Percentiles rank a stretch among this genome's conserved stretches.
Conservation (phyloP, 148 eudicot genomes). For the Camellia japonica region DNA sequence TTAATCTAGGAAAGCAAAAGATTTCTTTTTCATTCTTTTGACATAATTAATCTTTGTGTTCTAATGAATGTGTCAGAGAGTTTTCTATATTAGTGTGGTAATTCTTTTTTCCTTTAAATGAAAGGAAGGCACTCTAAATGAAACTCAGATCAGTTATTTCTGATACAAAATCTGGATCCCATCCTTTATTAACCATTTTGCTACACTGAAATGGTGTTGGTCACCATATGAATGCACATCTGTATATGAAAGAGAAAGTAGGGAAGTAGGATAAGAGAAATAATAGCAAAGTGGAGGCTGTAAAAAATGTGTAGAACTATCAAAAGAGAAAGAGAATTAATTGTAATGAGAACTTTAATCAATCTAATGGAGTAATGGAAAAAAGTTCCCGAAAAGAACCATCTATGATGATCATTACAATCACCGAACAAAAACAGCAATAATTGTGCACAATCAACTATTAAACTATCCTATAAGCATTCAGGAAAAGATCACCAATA, state of each 20-base stretch:
- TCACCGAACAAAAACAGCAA: background rate
- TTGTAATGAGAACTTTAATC: too few species aligned
- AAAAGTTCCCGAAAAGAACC: background rate
- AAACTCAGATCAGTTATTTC: background rate
- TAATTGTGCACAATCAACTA: background rate
- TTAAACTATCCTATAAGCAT: background rate
- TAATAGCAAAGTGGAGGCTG: background rate
- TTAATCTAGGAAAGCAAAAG: too few species aligned
- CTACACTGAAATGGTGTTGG: background rate
- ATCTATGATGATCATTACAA: too few species aligned
- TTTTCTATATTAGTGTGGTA: too few species aligned
- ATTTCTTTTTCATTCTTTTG: too few species aligned
- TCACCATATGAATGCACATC: background rate
- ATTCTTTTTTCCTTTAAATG: background rate
- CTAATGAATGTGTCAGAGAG: too few species aligned
- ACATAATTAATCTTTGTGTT: too few species aligned
- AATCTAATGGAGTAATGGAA: too few species aligned
- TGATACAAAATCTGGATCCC: background rate
- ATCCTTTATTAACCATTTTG: background rate
- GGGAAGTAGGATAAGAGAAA: background rate
- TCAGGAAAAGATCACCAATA: background rate
- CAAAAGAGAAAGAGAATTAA: too few species aligned
- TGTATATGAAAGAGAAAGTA: background rate
- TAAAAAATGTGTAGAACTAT: too few species aligned
- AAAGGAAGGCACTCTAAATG: background rate